These are phyloP conservation scores for Oryza glumipatula DNA, from an alignment of 176 grass and related monocot species.

Conservation along the genomic window DNA sequence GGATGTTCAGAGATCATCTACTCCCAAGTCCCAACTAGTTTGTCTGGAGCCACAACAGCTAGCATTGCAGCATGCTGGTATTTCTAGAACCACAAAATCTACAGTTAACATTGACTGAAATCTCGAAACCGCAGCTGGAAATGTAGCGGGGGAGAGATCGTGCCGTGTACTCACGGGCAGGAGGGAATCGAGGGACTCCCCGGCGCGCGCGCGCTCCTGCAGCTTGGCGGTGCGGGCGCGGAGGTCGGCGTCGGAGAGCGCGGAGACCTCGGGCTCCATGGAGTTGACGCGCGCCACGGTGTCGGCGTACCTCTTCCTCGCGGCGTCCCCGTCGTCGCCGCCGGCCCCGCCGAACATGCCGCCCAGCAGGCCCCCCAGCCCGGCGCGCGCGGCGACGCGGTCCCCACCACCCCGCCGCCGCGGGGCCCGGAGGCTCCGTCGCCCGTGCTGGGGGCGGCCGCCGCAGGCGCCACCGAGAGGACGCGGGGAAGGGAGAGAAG, in stretches of 20 bases:
- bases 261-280: slow-evolving; percentile 76
- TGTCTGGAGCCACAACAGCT: background rate
- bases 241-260: slow-evolving; percentile 71
- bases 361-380: slow-evolving; percentile 74
- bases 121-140: background rate
- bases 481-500: background rate
- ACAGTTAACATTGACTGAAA: slow-evolving; percentile 5
- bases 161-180: slow-evolving; percentile 60
- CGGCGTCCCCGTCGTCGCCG: slow-evolving; percentile 79
- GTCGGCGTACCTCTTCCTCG: slow-evolving; percentile 65
- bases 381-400: slow-evolving; percentile 24
- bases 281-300: slow-evolving; percentile 67
- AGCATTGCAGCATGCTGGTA: background rate
- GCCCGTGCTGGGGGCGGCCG: background rate
- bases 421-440: background rate
- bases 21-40: background rate
- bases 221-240: slow-evolving; percentile 67
- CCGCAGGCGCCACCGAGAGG: slow-evolving; percentile 7
- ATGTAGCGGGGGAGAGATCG: background rate
- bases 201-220: slow-evolving; percentile 68
- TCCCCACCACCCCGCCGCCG: background rate
- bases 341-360: slow-evolving; percentile 76
- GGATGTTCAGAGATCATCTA: background rate
- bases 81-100: background rate
- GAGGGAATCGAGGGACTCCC: slow-evolving; percentile 82